Percentiles rank a stretch among this genome's conserved stretches.
phyloP scores from a whole-genome alignment of 179 eudicot genomes.

The Nepenthes alata region DNA sequence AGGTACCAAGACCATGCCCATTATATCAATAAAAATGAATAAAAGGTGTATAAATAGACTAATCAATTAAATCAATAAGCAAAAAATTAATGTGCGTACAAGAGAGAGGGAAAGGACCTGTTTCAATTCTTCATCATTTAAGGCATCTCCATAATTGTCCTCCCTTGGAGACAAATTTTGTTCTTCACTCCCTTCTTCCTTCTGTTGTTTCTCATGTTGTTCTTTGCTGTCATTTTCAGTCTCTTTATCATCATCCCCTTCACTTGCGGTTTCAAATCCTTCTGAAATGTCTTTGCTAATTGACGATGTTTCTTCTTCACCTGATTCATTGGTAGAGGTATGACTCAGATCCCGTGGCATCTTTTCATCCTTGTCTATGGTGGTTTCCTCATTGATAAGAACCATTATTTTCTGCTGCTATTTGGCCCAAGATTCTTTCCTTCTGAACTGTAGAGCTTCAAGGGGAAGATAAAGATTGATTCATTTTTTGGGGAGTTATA shows the following conservation, averaged over 20 bases:
- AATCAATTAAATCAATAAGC: no score
- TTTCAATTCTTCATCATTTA: constrained; percentile 25
- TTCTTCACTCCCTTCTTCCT: constrained; percentile 7
- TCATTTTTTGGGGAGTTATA: no score
- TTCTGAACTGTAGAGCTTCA: no score
- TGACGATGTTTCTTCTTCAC: constrained; percentile 3
- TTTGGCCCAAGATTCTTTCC: no score
- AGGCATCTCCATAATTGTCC: constrained; percentile 25
- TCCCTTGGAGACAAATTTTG: constrained; percentile 13
- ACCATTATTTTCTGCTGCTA: constrained; percentile 4
- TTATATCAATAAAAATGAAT: no score
- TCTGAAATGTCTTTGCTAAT: constrained; percentile 13
- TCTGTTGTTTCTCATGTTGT: background rate
- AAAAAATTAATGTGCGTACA: no score
- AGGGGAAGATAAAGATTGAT: no score
- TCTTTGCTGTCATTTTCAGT: constrained; percentile 11
- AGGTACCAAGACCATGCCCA: no score
- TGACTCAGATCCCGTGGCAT: background rate
- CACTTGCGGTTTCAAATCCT: constrained; percentile 44
- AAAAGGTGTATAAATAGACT: no score
- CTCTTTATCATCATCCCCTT: constrained; percentile 24
- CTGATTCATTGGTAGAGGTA: background rate
- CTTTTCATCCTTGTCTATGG: background rate
- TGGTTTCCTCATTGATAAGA: constrained; percentile 3
- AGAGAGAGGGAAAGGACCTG: constrained; percentile 19